phyloP scores from a whole-genome alignment of 2,329 filamentous ascomycete genomes.

The Hymenoscyphus scutula region DNA sequence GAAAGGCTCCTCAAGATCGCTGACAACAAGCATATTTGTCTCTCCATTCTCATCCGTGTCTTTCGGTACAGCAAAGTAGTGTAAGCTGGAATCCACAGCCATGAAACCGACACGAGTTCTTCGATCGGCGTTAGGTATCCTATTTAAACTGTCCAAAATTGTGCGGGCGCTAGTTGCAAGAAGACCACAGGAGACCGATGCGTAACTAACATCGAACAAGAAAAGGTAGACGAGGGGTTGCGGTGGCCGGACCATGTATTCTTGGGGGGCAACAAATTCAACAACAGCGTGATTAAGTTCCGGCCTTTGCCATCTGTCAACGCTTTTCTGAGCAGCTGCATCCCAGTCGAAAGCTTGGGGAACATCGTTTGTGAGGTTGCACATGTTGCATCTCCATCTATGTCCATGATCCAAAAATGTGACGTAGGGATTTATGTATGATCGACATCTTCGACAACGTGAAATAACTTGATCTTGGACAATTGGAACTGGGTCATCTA shows the following conservation, averaged over 20 bases:
- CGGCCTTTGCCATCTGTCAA: conserved; percentile 86
- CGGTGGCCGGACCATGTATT: conserved; percentile 98
- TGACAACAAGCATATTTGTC: conserved; percentile 88
- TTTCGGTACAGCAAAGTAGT: conserved; percentile 93
- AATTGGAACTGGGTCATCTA: conserved; percentile 85
- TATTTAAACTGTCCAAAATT: conserved; percentile 89
- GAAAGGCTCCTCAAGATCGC: conserved; percentile 94
- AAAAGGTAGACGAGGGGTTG: conserved; percentile 95
- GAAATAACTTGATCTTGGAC: conserved; percentile 97
- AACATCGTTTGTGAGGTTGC: conserved; percentile 96
- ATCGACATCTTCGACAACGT: conserved; percentile 89
- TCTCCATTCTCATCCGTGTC: conserved; percentile 83
- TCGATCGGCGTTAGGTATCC: conserved; percentile 97
- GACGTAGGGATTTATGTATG: conserved; percentile 97
- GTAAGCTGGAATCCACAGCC: conserved; percentile 88
- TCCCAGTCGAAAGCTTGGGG: conserved; percentile 99
- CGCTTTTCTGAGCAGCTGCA: conserved; percentile 81
- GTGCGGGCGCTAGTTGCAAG: conserved; percentile 89
- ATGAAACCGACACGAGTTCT: conserved; percentile 92
- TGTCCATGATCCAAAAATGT: conserved; percentile 96
- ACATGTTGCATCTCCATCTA: conserved; percentile 99
- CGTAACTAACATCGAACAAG: conserved; percentile 90
- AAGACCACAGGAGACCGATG: conserved; percentile 84
- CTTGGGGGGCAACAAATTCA: conserved; percentile 95
- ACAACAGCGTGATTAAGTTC: conserved; percentile 97